Percentiles rank a stretch among this genome's conserved stretches.
These are phyloP conservation scores for Periglandula ipomoeae DNA, from an alignment of 2,329 filamentous ascomycete genomes.

Conservation along the genomic window DNA sequence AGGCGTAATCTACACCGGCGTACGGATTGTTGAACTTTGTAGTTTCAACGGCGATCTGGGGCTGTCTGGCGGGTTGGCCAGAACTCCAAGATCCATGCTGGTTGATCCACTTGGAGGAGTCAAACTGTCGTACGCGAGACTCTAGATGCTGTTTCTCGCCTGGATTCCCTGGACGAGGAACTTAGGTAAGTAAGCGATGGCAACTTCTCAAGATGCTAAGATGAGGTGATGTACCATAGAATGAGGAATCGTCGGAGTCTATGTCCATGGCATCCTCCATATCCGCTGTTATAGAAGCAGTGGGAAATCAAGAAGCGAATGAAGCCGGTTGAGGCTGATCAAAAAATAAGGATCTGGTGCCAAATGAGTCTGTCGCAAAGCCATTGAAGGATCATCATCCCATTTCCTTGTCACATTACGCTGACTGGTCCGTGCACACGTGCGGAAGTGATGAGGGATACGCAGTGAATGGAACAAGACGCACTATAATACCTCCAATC, in stretches of 20 bases:
- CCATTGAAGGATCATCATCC: neutral
- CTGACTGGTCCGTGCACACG: constrained; percentile 1
- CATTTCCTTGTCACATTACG: neutral
- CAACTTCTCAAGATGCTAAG: neutral
- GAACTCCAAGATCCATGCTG: constrained; percentile 3
- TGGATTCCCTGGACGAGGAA: constrained; percentile 43
- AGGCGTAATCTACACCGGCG: constrained; percentile 42
- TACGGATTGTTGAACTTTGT: constrained; percentile 48
- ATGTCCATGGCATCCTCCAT: neutral
- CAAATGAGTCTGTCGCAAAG: neutral
- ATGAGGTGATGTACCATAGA: neutral
- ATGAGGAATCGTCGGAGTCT: neutral
- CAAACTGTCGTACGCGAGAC: constrained; percentile 39
- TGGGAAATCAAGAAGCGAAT: neutral
- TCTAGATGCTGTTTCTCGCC: constrained; percentile 38
- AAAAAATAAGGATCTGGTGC: neutral
- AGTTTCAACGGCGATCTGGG: constrained; percentile 5
- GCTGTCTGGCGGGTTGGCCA: constrained; percentile 3
- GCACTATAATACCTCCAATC: too few species aligned
- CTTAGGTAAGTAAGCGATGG: neutral
- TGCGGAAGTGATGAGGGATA: neutral
- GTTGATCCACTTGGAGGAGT: constrained; percentile 35
- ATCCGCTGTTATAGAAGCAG: neutral
- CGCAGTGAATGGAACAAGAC: too few species aligned
- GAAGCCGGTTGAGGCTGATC: neutral